These are phyloP conservation scores for Phlebiopsis gigantea DNA, from an alignment of 768 basidiomycete species.

Conservation along the genomic window DNA sequence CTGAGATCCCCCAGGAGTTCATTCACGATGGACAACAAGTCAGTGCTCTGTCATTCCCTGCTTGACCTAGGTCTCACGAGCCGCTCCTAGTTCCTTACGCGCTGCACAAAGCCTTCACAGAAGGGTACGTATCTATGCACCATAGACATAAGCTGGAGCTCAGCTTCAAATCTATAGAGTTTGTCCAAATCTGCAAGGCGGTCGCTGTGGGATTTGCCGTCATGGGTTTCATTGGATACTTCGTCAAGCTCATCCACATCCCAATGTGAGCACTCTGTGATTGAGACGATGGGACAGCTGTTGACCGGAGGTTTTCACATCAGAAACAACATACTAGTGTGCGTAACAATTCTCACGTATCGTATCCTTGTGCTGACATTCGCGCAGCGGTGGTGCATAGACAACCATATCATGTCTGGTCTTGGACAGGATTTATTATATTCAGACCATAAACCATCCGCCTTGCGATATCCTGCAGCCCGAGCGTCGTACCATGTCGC, in stretches of 20 bases:
- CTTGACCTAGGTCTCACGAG: conserved; percentile 9
- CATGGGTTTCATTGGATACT: conserved; percentile 99
- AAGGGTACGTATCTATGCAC: conserved; percentile 55
- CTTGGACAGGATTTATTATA: no score
- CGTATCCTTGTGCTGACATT: neutral
- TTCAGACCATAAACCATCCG: no score
- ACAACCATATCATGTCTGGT: neutral
- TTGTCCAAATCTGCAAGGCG: conserved; percentile 89
- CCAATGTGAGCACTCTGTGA: conserved; percentile 73
- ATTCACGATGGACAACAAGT: conserved; percentile 92
- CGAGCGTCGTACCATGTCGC: no score
- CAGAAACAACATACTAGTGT: conserved; percentile 98
- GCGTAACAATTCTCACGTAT: conserved; percentile 35
- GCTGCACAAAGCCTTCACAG: conserved; percentile 96
- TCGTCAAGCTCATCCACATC: conserved; percentile 97
- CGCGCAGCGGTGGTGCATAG: conserved; percentile 71
- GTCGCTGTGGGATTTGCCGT: conserved; percentile 97
- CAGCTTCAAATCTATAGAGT: conserved; percentile 56
- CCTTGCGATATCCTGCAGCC: no score
- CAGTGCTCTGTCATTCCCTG: conserved; percentile 18
- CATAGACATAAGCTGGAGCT: neutral
- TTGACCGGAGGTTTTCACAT: neutral
- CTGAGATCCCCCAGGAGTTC: conserved; percentile 90
- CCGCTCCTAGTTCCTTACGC: conserved; percentile 76
- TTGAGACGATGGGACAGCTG: neutral